phyloP scores from a whole-genome alignment of 2,329 filamentous ascomycete species.

The Dactylellina cionopaga region DNA sequence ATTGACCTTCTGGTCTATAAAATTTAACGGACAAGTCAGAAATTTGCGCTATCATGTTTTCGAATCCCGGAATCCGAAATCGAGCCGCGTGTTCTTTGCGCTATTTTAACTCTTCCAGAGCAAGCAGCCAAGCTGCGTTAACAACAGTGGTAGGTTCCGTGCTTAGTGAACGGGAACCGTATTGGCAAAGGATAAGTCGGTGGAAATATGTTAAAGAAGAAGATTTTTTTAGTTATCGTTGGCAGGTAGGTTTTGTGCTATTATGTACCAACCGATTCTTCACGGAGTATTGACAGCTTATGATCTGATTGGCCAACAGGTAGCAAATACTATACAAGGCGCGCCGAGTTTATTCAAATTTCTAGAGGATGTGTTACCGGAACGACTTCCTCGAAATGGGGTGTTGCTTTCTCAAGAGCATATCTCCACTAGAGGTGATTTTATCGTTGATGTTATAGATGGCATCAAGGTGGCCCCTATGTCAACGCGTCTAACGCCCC shows the following conservation, averaged over 20 bases:
- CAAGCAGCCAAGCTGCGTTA: neutral
- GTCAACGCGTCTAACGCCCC: conserved; percentile 70
- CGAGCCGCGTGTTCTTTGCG: too few relatives aligned
- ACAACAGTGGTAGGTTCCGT: neutral
- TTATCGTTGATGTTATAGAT: conserved; percentile 67
- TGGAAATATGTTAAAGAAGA: conserved; percentile 65
- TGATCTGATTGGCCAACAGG: conserved; percentile 58
- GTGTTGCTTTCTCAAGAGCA: conserved; percentile 55
- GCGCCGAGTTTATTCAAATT: conserved; percentile 65
- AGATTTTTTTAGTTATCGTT: conserved; percentile 67
- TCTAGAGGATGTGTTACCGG: conserved; percentile 65
- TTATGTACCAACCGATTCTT: neutral
- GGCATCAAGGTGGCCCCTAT: conserved; percentile 69
- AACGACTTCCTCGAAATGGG: conserved; percentile 62
- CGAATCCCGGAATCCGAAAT: too few relatives aligned
- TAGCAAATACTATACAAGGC: conserved; percentile 65
- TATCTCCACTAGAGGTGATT: conserved; percentile 65
- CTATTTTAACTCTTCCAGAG: too few relatives aligned
- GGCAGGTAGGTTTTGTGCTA: conserved; percentile 64
- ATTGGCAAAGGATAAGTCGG: conserved; percentile 66
- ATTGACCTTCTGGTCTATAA: too few relatives aligned
- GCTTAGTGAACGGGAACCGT: conserved; percentile 56
- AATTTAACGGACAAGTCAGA: too few relatives aligned
- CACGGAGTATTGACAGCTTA: conserved; percentile 4
- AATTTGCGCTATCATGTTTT: too few relatives aligned